Conservation (phyloP, 176 grass and related monocot genomes). For the Bromus sterilis region DNA sequence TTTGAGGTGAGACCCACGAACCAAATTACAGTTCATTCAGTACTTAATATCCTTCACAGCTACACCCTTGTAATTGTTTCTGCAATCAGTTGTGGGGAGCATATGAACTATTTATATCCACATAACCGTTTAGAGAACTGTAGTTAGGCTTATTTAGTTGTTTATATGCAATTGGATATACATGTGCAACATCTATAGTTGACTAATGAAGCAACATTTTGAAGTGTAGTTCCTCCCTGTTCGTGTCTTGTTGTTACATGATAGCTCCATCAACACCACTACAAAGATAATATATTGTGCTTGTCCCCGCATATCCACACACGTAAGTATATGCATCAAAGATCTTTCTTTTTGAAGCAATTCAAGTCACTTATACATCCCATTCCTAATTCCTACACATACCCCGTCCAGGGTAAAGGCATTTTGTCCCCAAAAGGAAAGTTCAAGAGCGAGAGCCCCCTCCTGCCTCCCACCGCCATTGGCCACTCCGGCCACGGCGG, state of each 20-base stretch:
- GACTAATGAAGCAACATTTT: not conserved
- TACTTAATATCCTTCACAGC: not conserved
- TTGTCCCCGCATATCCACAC: not conserved
- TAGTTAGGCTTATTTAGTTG: too few species aligned
- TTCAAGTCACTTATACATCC: not conserved
- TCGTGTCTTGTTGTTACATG: constrained; percentile 1
- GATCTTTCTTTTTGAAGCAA: constrained; percentile 18
- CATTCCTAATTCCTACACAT: too few species aligned
- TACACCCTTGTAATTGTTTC: constrained; percentile 10
- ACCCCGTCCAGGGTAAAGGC: too few species aligned
- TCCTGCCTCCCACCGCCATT: too few species aligned
- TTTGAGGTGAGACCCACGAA: too few species aligned
- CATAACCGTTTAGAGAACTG: too few species aligned
- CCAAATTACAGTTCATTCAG: too few species aligned
- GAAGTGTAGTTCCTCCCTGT: not conserved
- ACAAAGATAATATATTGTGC: not conserved
- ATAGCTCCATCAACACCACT: constrained; percentile 16
- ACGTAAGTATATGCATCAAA: constrained; percentile 16
- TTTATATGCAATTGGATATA: too few species aligned
- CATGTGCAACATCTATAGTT: not conserved
- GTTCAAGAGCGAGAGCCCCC: too few species aligned
- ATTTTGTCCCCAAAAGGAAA: too few species aligned
- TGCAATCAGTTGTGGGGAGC: not conserved
- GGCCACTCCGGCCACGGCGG: too few species aligned
- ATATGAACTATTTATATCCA: not conserved